Base-by-base conservation (phyloP, 495 filamentous ascomycete species). In the Melanomma pulvis-pyrius region DNA sequence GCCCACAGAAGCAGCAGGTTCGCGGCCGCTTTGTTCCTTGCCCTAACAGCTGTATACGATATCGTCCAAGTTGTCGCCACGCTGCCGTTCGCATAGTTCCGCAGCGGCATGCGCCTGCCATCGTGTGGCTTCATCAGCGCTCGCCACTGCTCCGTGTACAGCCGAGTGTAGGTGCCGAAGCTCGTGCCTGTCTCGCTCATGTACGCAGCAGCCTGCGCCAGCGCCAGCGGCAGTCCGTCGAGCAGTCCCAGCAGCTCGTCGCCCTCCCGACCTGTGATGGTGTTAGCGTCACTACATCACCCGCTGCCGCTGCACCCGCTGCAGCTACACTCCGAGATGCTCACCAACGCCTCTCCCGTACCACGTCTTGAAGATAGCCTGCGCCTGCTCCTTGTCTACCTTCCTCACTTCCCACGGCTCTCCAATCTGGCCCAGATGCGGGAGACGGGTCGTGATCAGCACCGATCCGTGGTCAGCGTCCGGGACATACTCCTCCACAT, bases 361-460 rank as follows among this genome's bases (percentile, higher is more conserved):
- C 15, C 21, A n/a, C 3, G 6, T n/a, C 44, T n/a, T 24, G 6
- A 48, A 24, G 17, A 48, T 48, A 24, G 44, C 44, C 15, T 24
- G 44, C 4, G 44, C 44, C 17, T n/a, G 44, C 21, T 48, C 6
- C 21, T n/a, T 15, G 6, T n/a, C 44, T n/a, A 48, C 44, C 21
- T n/a, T 48, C 44, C 17, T 24, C 15, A 48, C 44, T 68, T 57
- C 48, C 24, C 48, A 19, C 24, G 44, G 39, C 48, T n/a, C 13
- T 22, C 59, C 46, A 22, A n/a, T 41, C 46, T 46, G 26, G 44
- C 30, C 21, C 3, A 61, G 46, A 25, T 64, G 54, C 4, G 71
- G 63, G 39, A 73, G 77, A 39, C 76, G 73, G 4, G 77, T 80
- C 51, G 78, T 80, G 19, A 80, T 73, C 12, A 81, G 57, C 47